These are phyloP conservation scores for Proliferodiscus dingleyae DNA, from an alignment of 2,329 filamentous ascomycete species.

Conservation along the genomic window DNA sequence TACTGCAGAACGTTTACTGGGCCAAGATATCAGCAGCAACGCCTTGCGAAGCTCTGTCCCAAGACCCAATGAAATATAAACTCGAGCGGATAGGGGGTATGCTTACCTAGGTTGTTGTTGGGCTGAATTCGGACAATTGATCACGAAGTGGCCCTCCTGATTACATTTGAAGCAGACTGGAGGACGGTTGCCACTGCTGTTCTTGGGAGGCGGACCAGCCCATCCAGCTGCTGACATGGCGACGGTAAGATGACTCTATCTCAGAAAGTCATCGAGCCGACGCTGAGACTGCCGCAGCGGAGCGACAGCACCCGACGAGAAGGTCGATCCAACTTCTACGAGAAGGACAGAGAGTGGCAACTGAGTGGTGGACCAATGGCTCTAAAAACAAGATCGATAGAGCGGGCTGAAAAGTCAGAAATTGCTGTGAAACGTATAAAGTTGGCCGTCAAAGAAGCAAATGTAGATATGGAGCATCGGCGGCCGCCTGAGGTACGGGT, in stretches of 20 bases:
- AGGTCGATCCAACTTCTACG: background rate
- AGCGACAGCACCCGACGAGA: background rate
- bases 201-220: constrained; percentile 11
- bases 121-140: constrained; percentile 49
- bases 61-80: constrained; percentile 1
- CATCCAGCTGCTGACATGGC: constrained; percentile 22
- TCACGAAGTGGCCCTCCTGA: constrained; percentile 44
- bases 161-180: constrained; percentile 52
- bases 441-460: constrained; percentile 5
- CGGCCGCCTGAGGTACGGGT: constrained; percentile 1
- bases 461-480: background rate
- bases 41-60: background rate
- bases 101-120: constrained; percentile 48
- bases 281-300: background rate
- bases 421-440: constrained; percentile 16
- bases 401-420: constrained; percentile 2
- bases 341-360: background rate
- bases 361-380: background rate
- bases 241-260: constrained; percentile 4
- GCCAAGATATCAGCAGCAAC: background rate
- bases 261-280: constrained; percentile 15
- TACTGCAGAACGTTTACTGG: background rate
- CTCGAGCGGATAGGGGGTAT: background rate
- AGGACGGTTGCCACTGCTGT: constrained; percentile 23
- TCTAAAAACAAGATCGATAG: background rate